phyloP scores from a whole-genome alignment of 345 rosid species.

The Chamaenerion angustifolium region DNA sequence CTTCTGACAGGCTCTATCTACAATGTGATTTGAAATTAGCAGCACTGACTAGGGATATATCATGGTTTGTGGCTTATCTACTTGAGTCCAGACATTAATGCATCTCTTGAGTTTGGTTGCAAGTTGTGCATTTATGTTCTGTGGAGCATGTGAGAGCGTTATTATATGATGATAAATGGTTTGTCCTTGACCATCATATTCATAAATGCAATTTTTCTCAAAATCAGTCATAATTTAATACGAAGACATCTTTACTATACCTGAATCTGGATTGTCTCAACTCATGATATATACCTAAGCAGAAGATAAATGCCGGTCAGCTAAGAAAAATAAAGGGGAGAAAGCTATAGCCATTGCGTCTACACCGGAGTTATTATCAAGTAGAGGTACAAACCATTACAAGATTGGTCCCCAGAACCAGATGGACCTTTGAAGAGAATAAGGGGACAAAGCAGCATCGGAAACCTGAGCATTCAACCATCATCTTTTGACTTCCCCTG shows the following conservation, averaged over 20 bases:
- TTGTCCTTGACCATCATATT: not conserved
- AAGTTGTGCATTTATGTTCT: not conserved
- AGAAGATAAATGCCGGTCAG: not conserved
- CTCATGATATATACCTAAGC: constrained; percentile 37
- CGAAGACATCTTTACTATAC: constrained; percentile 11
- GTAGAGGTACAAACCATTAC: constrained; percentile 25
- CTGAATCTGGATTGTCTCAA: constrained; percentile 37
- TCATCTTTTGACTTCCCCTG: too few relatives aligned
- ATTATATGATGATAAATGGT: too few relatives aligned
- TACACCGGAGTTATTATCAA: not conserved
- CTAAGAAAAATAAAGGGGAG: not conserved
- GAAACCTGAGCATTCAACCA: constrained; percentile 29
- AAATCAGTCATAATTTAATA: not conserved
- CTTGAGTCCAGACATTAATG: constrained; percentile 42
- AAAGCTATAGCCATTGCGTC: too few relatives aligned
- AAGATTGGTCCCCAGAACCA: constrained; percentile 40
- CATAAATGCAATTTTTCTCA: not conserved
- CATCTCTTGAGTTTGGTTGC: constrained; percentile 37
- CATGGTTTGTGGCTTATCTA: constrained; percentile 33
- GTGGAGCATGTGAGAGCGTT: too few relatives aligned
- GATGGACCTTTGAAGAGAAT: constrained; percentile 51
- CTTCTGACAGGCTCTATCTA: constrained; percentile 46
- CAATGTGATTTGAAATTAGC: constrained; percentile 25
- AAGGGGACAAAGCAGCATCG: constrained; percentile 25
- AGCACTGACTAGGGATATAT: constrained; percentile 28